Evolutionary conservation across 1,284 basidiomycete species (phyloP), one percentile per base, ranked within the genome.

Genomic region (Rhodotorula mucilaginosa): DNA sequence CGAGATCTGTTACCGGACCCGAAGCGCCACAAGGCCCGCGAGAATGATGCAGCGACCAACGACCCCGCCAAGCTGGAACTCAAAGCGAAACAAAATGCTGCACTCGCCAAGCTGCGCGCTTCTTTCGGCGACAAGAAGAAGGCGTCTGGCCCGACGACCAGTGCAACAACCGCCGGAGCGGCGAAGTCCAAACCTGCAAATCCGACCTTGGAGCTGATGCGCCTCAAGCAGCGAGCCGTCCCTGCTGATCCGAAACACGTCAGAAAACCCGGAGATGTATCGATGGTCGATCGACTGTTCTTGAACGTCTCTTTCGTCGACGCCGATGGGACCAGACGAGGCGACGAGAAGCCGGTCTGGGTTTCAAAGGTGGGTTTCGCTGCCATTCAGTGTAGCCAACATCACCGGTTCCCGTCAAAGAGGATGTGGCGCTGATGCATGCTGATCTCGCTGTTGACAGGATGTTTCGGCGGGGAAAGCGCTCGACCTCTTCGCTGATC

Each of bases 401-500:
- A 34, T 2, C 18, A 1, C n/a, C 31, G 6, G 10, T 39, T 60
- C 54, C 21, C 54, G 31, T 15, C n/a, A 19, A 16, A 10, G 7
- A 19, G n/a, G 6, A 31, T 51, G 7, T n/a, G 23, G 18, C 49
- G 49, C 8, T 51, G 18, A 51, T 51, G 19, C 18, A 19, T 7
- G 21, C 3, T 39, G 16, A 39, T 23, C 1, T 2, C 49, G 12
- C 15, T 5, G 7, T 10, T 47, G 16, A n/a, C 2, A 5, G 2
- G 21, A n/a, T 18, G 39, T 73, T 1, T 39, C 72, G 0, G 65
- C 58, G 0, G 74, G 74, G 5, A 69, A 67, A 52, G 73, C 77
- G n/a, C 70, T 79, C 46, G 73, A 79, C 67, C 62, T 76, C 49
- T 59, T 70, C 12, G 72, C 72, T 2, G 52, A 60, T 18, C 47